Percentiles rank a stretch among this genome's conserved stretches.
Conservation (phyloP, 495 filamentous ascomycete genomes). For the Talaromyces liani region DNA sequence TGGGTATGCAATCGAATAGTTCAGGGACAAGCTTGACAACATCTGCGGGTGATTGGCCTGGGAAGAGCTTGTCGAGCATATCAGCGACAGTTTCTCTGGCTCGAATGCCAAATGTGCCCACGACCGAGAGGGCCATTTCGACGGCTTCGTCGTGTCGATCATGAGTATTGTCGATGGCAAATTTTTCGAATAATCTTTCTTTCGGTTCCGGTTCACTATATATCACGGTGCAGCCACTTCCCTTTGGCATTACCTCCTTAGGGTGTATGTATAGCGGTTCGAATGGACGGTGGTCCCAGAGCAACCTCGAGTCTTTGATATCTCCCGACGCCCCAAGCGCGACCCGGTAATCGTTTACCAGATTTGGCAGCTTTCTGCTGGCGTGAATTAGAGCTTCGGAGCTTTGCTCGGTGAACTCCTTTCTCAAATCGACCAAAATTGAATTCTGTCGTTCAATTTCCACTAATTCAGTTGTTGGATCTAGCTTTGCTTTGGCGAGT, state of each 20-base stretch:
- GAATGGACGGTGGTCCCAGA: constrained; percentile 57
- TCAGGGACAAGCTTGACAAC: constrained; percentile 25
- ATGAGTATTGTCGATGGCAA: background rate
- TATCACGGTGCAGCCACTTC: constrained; percentile 16
- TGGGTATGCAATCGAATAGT: constrained; percentile 13
- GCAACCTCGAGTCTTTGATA: constrained; percentile 35
- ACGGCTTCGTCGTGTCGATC: constrained; percentile 1
- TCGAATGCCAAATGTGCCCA: constrained; percentile 13
- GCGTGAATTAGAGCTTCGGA: constrained; percentile 15
- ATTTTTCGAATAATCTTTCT: background rate
- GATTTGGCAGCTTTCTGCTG: constrained; percentile 11
- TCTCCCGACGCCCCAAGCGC: constrained; percentile 26
- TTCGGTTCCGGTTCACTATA: constrained; percentile 33
- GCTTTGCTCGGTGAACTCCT: background rate
- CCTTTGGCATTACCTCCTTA: constrained; percentile 50
- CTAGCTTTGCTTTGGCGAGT: background rate
- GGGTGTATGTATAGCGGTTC: constrained; percentile 44
- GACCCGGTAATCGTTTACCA: constrained; percentile 37
- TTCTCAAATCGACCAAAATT: background rate
- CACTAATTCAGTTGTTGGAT: background rate
- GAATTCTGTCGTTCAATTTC: background rate
- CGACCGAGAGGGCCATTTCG: constrained; percentile 1
- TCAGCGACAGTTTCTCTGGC: constrained; percentile 17
- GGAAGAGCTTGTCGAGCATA: constrained; percentile 21
- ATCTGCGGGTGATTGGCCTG: constrained; percentile 18